A percentile compares a stretch with the other conserved stretches of the same genome.
These are phyloP conservation scores for Calocybe gangraenosa DNA, from an alignment of 768 basidiomycete genomes.

Conservation along the genomic window DNA sequence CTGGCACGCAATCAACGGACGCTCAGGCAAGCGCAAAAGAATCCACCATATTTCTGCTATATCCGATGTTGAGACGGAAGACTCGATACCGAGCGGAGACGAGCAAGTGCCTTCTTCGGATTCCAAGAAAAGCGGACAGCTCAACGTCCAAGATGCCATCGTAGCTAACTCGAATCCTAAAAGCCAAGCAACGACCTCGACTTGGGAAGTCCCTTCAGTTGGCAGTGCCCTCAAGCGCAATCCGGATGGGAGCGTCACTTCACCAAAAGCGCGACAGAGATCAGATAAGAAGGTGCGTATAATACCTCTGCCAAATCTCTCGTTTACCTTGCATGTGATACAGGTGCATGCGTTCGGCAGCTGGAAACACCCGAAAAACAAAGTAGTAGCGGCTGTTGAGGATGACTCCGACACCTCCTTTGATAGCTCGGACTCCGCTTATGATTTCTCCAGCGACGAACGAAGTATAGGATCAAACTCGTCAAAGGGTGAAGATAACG, in stretches of 20 bases:
- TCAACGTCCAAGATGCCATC: neutral
- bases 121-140: neutral
- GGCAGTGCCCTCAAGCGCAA: conserved; percentile 68
- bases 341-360: conserved; percentile 34
- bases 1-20: conserved; percentile 47
- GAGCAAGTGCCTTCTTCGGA: conserved; percentile 3
- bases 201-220: conserved; percentile 28
- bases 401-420: conserved; percentile 63
- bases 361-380: conserved; percentile 40
- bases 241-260: conserved; percentile 52
- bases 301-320: conserved; percentile 13
- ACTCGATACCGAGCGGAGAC: neutral
- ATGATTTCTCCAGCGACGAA: conserved; percentile 36
- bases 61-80: conserved; percentile 18
- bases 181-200: conserved; percentile 11
- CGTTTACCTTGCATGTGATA: conserved; percentile 11
- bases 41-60: conserved; percentile 35
- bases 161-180: neutral
- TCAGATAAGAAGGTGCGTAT: conserved; percentile 39
- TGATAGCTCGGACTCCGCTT: conserved; percentile 76
- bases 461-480: conserved; percentile 2
- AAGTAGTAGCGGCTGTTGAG: conserved; percentile 19
- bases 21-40: conserved; percentile 46
- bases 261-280: conserved; percentile 47
- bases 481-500: conserved; percentile 9